Percentiles rank a stretch among this genome's conserved stretches.
Conservation (phyloP, 1,139 yeast species). For the Wickerhamomyces sp. region DNA sequence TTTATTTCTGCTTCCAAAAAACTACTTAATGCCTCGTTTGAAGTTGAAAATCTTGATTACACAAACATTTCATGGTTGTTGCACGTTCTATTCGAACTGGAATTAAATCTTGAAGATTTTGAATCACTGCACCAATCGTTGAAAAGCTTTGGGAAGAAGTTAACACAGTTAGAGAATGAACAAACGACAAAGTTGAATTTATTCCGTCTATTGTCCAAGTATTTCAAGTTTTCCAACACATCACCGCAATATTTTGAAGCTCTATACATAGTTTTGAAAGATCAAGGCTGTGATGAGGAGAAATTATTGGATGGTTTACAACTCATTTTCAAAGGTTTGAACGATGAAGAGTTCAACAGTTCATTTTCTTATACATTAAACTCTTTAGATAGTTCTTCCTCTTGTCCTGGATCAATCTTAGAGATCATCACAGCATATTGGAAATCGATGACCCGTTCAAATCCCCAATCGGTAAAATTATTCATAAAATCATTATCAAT, state of each 20-base stretch:
- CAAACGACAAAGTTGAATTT: conserved; percentile 22
- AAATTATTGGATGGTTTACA: conserved; percentile 9
- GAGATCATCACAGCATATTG: conserved; percentile 20
- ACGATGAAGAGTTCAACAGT: conserved; percentile 16
- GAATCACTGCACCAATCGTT: conserved; percentile 6
- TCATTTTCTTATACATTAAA: conserved; percentile 17
- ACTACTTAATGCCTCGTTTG: conserved; percentile 4
- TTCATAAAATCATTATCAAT: conserved; percentile 26
- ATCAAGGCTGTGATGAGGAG: conserved; percentile 12
- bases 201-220: conserved; percentile 29
- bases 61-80: conserved; percentile 19
- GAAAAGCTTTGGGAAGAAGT: conserved; percentile 9
- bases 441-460: conserved; percentile 12
- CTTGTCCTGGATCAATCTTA: conserved; percentile 10
- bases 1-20: conserved; percentile 11
- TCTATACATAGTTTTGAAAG: conserved; percentile 28
- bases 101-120: conserved; percentile 8
- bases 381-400: conserved; percentile 13
- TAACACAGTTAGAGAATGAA: conserved; percentile 4
- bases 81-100: conserved; percentile 11
- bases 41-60: background rate
- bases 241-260: conserved; percentile 26
- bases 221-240: conserved; percentile 10
- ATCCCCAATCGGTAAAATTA: conserved; percentile 13
- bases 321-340: conserved; percentile 2